Conservation (phyloP, 805 yeast genomes). For the Myxozyma lipomycoides region DNA sequence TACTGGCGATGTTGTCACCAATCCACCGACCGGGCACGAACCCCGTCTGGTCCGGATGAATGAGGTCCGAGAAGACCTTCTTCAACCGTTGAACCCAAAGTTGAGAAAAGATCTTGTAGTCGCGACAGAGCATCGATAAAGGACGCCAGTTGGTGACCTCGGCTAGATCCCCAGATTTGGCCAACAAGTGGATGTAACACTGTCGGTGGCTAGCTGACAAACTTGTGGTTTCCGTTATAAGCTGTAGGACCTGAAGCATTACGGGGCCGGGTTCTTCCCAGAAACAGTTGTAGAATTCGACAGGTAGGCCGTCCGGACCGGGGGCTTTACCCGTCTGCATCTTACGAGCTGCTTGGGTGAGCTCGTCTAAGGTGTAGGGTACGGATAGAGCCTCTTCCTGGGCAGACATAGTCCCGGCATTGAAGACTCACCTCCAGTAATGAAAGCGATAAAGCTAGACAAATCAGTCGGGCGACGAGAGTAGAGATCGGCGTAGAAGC, state of each 20-base stretch:
- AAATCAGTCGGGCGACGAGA: not conserved
- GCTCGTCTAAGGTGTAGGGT: not conserved
- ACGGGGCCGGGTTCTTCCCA: constrained; percentile 7
- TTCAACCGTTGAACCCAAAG: constrained; percentile 1
- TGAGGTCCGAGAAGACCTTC: not conserved
- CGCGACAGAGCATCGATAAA: not conserved
- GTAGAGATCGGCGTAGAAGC: not conserved
- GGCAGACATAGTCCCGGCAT: not conserved
- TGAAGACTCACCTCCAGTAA: not conserved
- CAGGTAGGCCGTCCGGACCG: constrained; percentile 11
- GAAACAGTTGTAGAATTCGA: constrained; percentile 1
- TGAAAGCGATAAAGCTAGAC: not conserved
- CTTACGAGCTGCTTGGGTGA: not conserved
- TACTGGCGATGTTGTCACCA: constrained; percentile 8
- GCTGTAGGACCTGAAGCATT: not conserved
- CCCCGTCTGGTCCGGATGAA: constrained; percentile 7
- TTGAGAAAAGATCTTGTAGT: not conserved
- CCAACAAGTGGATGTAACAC: not conserved
- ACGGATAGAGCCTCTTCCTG: not conserved
- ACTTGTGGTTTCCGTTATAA: not conserved
- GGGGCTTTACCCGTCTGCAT: constrained; percentile 1
- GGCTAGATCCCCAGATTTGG: not conserved
- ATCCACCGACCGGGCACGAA: constrained; percentile 7
- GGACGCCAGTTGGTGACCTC: not conserved
- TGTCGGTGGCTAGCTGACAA: not conserved